phyloP scores from a whole-genome alignment of 768 basidiomycete species.

The Trichaptum fuscoviolaceum region DNA sequence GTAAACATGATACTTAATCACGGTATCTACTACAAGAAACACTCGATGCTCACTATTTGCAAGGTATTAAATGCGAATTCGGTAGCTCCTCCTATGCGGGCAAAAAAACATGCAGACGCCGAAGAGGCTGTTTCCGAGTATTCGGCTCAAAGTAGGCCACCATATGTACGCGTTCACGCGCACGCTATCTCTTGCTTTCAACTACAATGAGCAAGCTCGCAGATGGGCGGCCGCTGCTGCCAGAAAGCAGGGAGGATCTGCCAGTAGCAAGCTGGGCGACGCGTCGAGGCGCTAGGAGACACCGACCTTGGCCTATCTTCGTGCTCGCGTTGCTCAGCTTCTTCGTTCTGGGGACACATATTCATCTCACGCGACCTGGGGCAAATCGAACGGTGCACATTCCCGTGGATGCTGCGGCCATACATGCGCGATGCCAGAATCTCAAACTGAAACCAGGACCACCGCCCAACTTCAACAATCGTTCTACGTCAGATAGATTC shows the following conservation, averaged over 20 bases:
- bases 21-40: too few species aligned
- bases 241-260: neutral
- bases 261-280: neutral
- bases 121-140: too few species aligned
- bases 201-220: neutral
- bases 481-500: conserved; percentile 30
- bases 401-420: neutral
- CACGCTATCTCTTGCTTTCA: neutral
- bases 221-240: too few species aligned
- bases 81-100: too few species aligned
- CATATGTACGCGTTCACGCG: too few species aligned
- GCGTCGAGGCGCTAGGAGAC: neutral
- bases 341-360: neutral
- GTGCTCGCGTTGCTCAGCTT: neutral
- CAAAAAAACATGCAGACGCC: too few species aligned
- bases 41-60: too few species aligned
- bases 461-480: conserved; percentile 36
- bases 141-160: too few species aligned
- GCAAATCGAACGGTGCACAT: conserved; percentile 1
- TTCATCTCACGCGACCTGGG: neutral
- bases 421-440: neutral
- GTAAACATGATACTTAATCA: too few species aligned
- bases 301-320: neutral
- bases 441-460: conserved; percentile 9
- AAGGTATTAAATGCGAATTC: too few species aligned